Evolutionary conservation across 805 yeast genomes (phyloP).

Genomic region (Blastobotrys americana): DNA sequence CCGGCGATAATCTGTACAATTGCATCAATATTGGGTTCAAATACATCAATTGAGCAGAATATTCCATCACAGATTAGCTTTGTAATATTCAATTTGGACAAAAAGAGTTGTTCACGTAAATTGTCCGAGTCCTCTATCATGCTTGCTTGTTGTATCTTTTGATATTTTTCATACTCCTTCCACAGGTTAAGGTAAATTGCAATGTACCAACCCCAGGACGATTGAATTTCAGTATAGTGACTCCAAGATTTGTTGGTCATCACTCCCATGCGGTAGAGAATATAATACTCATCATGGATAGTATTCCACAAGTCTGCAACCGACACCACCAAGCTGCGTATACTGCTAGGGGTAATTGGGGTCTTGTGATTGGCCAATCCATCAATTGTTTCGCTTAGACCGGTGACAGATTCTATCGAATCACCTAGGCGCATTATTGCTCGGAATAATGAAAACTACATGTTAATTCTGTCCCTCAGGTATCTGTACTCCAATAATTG

Average conservation of each 20-base stretch:
- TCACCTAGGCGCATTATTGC: constrained; percentile 27
- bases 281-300: constrained; percentile 26
- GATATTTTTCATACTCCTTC: constrained; percentile 10
- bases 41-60: constrained; percentile 26
- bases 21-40: constrained; percentile 18
- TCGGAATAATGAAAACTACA: constrained; percentile 25
- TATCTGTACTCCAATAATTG: no score
- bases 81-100: constrained; percentile 13
- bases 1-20: constrained; percentile 23
- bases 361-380: background rate
- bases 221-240: constrained; percentile 21
- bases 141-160: background rate
- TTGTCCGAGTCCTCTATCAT: constrained; percentile 4
- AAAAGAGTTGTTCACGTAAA: constrained; percentile 1
- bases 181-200: constrained; percentile 20
- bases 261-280: constrained; percentile 24
- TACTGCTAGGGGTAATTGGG: background rate
- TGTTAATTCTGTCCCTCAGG: no score
- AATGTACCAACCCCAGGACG: constrained; percentile 24
- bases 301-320: constrained; percentile 24
- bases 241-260: constrained; percentile 15
- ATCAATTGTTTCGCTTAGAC: constrained; percentile 4
- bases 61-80: constrained; percentile 25
- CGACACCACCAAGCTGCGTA: constrained; percentile 9
- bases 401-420: constrained; percentile 19